A percentile compares a stretch with the other conserved stretches of the same genome.
Conservation (phyloP, 2,329 filamentous ascomycete genomes). For the Penicillium paneum region DNA sequence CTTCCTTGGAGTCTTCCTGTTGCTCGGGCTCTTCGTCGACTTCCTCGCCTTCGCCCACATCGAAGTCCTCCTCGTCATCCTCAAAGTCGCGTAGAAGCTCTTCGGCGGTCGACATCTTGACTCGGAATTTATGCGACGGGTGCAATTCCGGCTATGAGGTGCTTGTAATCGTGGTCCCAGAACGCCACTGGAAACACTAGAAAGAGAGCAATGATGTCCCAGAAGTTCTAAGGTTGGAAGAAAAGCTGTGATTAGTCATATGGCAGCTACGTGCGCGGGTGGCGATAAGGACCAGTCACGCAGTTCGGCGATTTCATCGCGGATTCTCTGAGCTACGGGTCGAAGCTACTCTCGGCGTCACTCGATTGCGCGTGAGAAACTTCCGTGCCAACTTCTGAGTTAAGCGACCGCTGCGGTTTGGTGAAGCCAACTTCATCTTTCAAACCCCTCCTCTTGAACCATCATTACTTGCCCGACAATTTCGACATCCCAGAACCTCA, state of each 20-base stretch:
- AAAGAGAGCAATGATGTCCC: slow-evolving; percentile 1
- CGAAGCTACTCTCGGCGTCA: slow-evolving; percentile 3
- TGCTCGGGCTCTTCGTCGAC: slow-evolving; percentile 58
- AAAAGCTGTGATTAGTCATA: slow-evolving; percentile 21
- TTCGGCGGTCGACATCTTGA: slow-evolving; percentile 81
- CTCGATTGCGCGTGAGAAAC: slow-evolving; percentile 2
- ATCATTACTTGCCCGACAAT: not conserved
- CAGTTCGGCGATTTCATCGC: slow-evolving; percentile 19
- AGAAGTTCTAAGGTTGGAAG: slow-evolving; percentile 2
- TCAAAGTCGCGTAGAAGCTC: slow-evolving; percentile 91
- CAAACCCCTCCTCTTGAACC: not conserved
- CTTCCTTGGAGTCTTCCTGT: slow-evolving; percentile 53
- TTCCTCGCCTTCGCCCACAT: slow-evolving; percentile 61
- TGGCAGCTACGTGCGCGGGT: slow-evolving; percentile 18
- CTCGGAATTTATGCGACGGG: not conserved
- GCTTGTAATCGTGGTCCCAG: not conserved
- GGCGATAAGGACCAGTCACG: slow-evolving; percentile 19
- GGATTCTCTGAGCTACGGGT: not conserved
- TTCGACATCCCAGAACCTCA: slow-evolving; percentile 1
- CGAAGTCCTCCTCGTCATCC: slow-evolving; percentile 71
- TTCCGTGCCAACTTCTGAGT: not conserved
- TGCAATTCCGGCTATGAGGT: not conserved
- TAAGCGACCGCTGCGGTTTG: not conserved
- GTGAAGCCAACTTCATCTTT: not conserved
- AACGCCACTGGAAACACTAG: not conserved